Evolutionary conservation across 352 stramenopile species (phyloP), one percentile per base, ranked within the genome.

Genomic region (Pythium periplocum): DNA sequence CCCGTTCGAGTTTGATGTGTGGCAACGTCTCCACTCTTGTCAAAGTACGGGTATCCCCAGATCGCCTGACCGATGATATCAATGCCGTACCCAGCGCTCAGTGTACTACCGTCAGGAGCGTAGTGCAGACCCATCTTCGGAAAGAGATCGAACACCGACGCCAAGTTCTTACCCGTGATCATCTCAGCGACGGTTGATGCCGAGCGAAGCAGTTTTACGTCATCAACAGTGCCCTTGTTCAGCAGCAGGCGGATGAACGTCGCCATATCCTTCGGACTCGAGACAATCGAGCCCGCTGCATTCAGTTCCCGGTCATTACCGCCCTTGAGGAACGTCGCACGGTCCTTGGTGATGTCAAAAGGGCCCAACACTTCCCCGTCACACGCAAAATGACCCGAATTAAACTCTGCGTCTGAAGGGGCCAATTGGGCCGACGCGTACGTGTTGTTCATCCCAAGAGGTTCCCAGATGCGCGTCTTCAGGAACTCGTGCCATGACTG

Each of bases 11-110:
- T 86, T 6, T 85, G 64, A 42, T 87, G 77, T 2, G 72, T 51
- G 2, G 57, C 36, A 2, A 74, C 82, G 56, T 90, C 79, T 2
- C 75, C 76, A 34, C 74, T 75, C 56, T 90, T 90, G 61, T 90
- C 79, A 26, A 70, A 68, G 52, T 90, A 87, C 34, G 73, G 68
- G 51, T 84, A 69, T 3, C 79, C 79, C 74, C 74, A 87, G 44
- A 84, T 66, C 0, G 66, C 75, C 9, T 72, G 61, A 0, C 66
- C 71, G 47, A 84, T 57, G 50, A 73, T 78, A 45, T 90, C 79
- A 44, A 90, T 75, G 11, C 76, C 79, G 32, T 90, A 90, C 3
- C 79, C 79, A 3, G 76, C 74, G 1, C 73, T 59, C 9, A 87
- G 57, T 4, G 71, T 78, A 41, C 72, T 67, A 30, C 76, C 79